Evolutionary conservation across 208 protist genomes (phyloP), one percentile per base, ranked within the genome.

Genomic region (Strigomonas culicis): DNA sequence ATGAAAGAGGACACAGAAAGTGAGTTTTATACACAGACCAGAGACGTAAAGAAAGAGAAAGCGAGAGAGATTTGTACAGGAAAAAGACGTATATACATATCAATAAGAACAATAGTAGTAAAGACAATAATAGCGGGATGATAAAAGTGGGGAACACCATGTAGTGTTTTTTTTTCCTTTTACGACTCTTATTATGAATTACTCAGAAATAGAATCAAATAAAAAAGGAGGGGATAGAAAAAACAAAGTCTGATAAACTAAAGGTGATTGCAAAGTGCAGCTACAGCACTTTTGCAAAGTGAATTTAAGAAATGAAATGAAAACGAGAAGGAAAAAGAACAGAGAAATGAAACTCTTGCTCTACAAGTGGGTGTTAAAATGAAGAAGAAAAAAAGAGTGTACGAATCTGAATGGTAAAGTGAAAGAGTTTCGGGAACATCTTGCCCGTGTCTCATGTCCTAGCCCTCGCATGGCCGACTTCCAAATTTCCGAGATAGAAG

Each of bases 341-440:
- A 63, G n/a, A 56, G 41, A 31, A 32, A 70, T 66, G 31, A 28
- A 71, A 70, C n/a, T n/a, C n/a, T 64, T 25, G 24, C 17, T 17
- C 63, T 7, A 8, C 19, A 27, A 66, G n/a, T 62, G 7, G 44
- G 30, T 32, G 21, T 66, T 10, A 66, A 50, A 32, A 53, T 25
- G 49, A 17, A 68, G 63, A 67, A 68, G 63, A 66, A 11, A 52
- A 15, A 68, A 68, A 63, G 63, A 66, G n/a, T 58, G 13, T 21
- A 28, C 13, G 15, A 24, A 49, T 13, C n/a, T 58, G 15, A 19
- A 58, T 43, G n/a, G n/a, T n/a, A n/a, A n/a, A n/a, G n/a, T n/a
- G n/a, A n/a, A n/a, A n/a, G n/a, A n/a, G n/a, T n/a, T n/a, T n/a
- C n/a, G n/a, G n/a, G n/a, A n/a, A n/a, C n/a, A n/a, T n/a, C n/a